phyloP scores from a whole-genome alignment of 345 rosid genomes.

The Cardamine occulta region DNA sequence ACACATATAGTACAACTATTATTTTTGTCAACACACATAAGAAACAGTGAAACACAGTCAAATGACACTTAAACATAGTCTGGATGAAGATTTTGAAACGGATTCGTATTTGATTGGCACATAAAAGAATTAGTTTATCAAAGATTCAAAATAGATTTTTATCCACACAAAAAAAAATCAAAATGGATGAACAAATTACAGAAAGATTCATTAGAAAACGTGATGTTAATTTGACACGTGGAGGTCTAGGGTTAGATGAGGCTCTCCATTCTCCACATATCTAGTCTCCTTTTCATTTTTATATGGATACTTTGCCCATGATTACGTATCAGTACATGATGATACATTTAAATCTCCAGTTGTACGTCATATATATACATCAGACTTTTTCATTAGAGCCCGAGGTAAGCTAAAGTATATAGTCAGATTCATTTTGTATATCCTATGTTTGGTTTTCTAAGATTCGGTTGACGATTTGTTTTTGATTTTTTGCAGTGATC shows the following conservation, averaged over 20 bases:
- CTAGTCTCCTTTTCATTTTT: not conserved
- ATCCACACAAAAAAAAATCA: not conserved
- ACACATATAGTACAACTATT: too few relatives aligned
- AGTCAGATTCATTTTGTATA: not conserved
- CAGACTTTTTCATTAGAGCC: not conserved
- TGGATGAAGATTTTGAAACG: not conserved
- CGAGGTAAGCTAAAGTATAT: not conserved
- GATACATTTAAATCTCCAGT: not conserved
- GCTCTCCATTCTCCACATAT: not conserved
- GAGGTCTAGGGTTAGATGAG: not conserved
- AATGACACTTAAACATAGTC: not conserved
- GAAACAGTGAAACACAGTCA: too few relatives aligned
- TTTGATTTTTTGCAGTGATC: not conserved
- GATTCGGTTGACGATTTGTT: conserved; percentile 4
- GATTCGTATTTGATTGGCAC: not conserved
- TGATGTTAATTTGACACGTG: not conserved
- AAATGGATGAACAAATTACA: not conserved
- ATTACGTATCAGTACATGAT: not conserved
- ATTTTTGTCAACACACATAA: too few relatives aligned
- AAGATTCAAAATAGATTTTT: not conserved
- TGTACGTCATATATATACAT: not conserved
- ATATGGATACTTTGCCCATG: not conserved
- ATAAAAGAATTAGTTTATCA: not conserved
- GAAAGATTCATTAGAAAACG: not conserved
- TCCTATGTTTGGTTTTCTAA: not conserved